Evolutionary conservation across 306 rosid genomes (phyloP), one percentile per base, ranked within the genome.

Genomic region (Vicia villosa): DNA sequence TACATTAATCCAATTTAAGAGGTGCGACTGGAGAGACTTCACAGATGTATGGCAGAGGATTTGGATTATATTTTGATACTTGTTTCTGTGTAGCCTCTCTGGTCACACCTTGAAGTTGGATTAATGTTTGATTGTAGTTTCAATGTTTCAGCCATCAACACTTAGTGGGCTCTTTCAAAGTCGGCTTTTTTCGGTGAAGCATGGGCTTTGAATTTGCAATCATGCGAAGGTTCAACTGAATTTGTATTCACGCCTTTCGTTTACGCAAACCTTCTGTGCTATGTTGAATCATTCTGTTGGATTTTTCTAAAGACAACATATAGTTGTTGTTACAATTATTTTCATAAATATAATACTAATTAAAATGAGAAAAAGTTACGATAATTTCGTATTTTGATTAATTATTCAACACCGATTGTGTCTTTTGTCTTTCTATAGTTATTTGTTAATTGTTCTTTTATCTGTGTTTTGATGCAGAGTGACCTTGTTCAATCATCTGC

Each of bases 401-500:
- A 16, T 38, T 55, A 38, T 36, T 69, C 15, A 66, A 63, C 65
- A 37, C 20, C 37, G 41, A 20, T 14, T 32, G 47, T 68, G 21
- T 38, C 34, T 43, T 42, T 64, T 65, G 4, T 50, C 16, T n/a
- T 50, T 62, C 19, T 56, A 24, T 65, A 11, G 7, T 8, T 43
- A 21, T 22, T 30, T n/a, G 21, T 24, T 81, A 64, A 66, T 73
- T 62, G 21, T 34, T 30, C 9, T 55, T 46, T 68, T 21, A 20
- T 20, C 12, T 60, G 63, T 69, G 7, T 37, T 43, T 67, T 26
- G 20, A 41, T 80, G 78, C 88, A 92, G 96, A 81, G 77, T 64
- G 83, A 81, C 85, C 51, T 81, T 50, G 63, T 68, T 56, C 92
- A 81, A 66, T 46, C 83, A 47, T 86, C 88, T 59, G 82, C 79